Percentiles rank a stretch among this genome's conserved stretches.
Conservation (phyloP, 176 grass and related monocot genomes). For the Musa acuminata region DNA sequence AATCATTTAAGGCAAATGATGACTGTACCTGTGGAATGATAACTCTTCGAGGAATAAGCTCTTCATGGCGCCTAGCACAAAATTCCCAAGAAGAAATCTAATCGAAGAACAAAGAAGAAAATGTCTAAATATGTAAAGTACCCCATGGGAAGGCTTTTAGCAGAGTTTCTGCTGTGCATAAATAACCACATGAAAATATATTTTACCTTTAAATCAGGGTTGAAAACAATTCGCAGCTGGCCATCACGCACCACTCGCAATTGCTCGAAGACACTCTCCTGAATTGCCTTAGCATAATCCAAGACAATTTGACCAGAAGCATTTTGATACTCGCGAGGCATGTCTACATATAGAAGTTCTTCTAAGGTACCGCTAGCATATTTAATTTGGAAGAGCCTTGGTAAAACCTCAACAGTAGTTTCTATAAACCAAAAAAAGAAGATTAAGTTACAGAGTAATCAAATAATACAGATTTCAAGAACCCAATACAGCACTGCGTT, state of each 20-base stretch:
- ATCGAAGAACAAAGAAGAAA: constrained; percentile 1
- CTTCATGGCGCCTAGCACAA: constrained; percentile 84
- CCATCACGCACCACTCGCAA: constrained; percentile 90
- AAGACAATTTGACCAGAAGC: constrained; percentile 82
- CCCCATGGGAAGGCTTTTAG: neutral
- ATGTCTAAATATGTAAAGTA: neutral
- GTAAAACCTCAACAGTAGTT: constrained; percentile 94
- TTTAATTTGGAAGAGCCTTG: constrained; percentile 90
- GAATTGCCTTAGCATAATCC: constrained; percentile 94
- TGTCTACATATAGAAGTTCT: constrained; percentile 94
- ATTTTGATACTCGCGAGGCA: constrained; percentile 91
- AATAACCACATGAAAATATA: constrained; percentile 10
- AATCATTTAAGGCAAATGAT: constrained; percentile 11
- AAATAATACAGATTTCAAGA: neutral
- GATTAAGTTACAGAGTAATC: neutral
- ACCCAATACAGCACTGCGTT: neutral
- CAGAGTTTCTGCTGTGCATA: neutral
- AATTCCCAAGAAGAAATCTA: constrained; percentile 98
- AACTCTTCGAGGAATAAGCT: constrained; percentile 86
- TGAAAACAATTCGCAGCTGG: constrained; percentile 93
- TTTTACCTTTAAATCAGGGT: constrained; percentile 89
- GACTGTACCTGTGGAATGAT: constrained; percentile 74
- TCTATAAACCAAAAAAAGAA: constrained; percentile 35
- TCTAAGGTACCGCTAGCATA: constrained; percentile 93
- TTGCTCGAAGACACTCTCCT: constrained; percentile 97